Evolutionary conservation across 2,329 filamentous ascomycete genomes (phyloP), one percentile per base, ranked within the genome.

Genomic region (Aureobasidium melanogenum): DNA sequence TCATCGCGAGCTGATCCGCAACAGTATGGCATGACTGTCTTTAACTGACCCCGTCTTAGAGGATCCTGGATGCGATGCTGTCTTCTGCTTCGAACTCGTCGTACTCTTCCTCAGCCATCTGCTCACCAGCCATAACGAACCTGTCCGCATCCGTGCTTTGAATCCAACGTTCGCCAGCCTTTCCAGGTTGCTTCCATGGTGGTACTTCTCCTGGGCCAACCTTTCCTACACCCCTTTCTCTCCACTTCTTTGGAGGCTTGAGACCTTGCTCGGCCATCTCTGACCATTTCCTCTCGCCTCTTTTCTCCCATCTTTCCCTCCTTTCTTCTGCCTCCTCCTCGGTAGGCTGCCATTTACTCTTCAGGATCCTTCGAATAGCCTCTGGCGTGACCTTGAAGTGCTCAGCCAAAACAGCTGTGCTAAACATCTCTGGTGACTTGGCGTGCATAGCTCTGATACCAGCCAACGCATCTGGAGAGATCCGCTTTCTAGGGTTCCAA

Each of bases 381-480:
- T 99, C 94, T 2, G 89, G 80, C 0, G 91, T 91, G n/a, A 97
- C 80, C 72, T 91, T 81, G 74, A 97, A 99, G 67, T 91, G 84
- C 1, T 85, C 70, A 0, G 93, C 84, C 15, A 97, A 84, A 36
- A 84, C 81, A 17, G 81, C 74, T 0, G 88, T 95, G 4, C 87
- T 88, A 76, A 91, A 97, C 62, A 82, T 80, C 2, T 88, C 81
- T 0, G 93, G 91, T 64, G 91, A 87, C 67, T 91, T 86, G 28
- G 82, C 77, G 72, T 97, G 85, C 36, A 99, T 79, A 22, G 89
- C 87, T 44, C 91, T 86, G 67, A 99, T 96, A 44, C 91, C 92
- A n/a, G 89, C 87, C 34, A 97, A 79, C 0, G 92, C 91, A 73
- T 97, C 93, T 0, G 94, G 94, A 0, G 94, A 97, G 10, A 99